Base-by-base conservation (phyloP, 495 filamentous ascomycete genomes). In the Lineolata rhizophorae region DNA sequence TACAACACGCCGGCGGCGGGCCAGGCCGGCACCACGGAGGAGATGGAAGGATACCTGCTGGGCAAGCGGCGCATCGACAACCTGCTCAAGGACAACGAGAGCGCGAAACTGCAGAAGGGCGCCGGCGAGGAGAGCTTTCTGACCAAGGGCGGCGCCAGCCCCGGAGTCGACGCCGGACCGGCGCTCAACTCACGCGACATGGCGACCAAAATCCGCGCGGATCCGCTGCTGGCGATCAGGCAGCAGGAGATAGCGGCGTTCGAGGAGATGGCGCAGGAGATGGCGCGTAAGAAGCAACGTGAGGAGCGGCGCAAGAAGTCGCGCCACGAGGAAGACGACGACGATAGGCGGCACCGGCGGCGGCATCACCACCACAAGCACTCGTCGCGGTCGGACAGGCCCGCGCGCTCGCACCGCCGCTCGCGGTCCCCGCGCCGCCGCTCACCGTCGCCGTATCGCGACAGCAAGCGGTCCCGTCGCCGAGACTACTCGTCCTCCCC, bases 21-120 rank as follows among this genome's bases (percentile, higher is more conserved):
- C 17, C 72, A 75, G 41, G 65, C 62, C 14, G 79, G 82, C 29
- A 81, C 80, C 35, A 75, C 73, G 0, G 84, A 92, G 48, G 90
- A 95, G 52, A 82, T 76, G 65, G 87, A 97, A 43, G 81, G 77
- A 5, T 95, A 91, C 47, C 53, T 97, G 4, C 62, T 97, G 11
- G 87, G 87, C 9, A 95, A 93, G 55, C 60, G 87, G 29, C 64
- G 87, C 6, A 79, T 97, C 44, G 84, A 93, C 55, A 54, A 56
- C 2, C 64, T 76, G 3, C 64, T 92, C 34, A 87, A 83, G 52
- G 78, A 77, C 25, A 69, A 73, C 22, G 78, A 85, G 27, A 64
- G 67, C 35, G 71, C 84, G 54, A 76, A 72, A 40, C 53, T 94
- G 37, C 69, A 74, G 50, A 94, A 91, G 55, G 61, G 67, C n/a